A percentile compares a stretch with the other conserved stretches of the same genome.
These are phyloP conservation scores for Clathrospora elynae DNA, from an alignment of 2,329 filamentous ascomycete species.

Conservation along the genomic window DNA sequence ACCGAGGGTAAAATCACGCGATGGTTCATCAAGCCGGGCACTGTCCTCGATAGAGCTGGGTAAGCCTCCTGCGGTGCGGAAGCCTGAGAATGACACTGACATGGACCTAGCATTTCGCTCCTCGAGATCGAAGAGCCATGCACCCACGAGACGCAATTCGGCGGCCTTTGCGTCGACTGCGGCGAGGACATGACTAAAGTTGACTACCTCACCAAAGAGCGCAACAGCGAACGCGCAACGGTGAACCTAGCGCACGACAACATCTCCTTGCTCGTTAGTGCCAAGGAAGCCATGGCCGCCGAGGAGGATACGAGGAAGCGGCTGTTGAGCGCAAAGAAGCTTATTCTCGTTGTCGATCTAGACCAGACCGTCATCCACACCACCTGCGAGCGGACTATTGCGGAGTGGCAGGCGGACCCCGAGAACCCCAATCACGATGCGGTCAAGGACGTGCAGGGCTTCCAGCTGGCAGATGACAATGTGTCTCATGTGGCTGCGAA, in stretches of 20 bases:
- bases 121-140: conserved; percentile 89
- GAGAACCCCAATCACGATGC: conserved; percentile 89
- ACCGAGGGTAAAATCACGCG: conserved; percentile 76
- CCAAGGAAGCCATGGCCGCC: conserved; percentile 75
- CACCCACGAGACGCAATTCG: conserved; percentile 87
- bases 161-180: conserved; percentile 87
- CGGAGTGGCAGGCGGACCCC: conserved; percentile 90
- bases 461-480: conserved; percentile 83
- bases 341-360: conserved; percentile 93
- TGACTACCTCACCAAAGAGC: conserved; percentile 79
- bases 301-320: conserved; percentile 87
- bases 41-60: conserved; percentile 60
- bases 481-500: conserved; percentile 45
- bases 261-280: conserved; percentile 81
- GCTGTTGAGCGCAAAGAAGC: conserved; percentile 77
- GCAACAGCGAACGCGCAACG: conserved; percentile 82
- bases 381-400: conserved; percentile 93
- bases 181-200: conserved; percentile 94
- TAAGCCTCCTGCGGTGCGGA: conserved; percentile 34
- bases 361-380: conserved; percentile 99
- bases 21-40: conserved; percentile 74
- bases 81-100: conserved; percentile 4
- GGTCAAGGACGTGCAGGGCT: conserved; percentile 84
- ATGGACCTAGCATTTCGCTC: conserved; percentile 56
- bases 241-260: conserved; percentile 97